phyloP scores from a whole-genome alignment of 495 filamentous ascomycete species.

The Cairneyella variabilis region DNA sequence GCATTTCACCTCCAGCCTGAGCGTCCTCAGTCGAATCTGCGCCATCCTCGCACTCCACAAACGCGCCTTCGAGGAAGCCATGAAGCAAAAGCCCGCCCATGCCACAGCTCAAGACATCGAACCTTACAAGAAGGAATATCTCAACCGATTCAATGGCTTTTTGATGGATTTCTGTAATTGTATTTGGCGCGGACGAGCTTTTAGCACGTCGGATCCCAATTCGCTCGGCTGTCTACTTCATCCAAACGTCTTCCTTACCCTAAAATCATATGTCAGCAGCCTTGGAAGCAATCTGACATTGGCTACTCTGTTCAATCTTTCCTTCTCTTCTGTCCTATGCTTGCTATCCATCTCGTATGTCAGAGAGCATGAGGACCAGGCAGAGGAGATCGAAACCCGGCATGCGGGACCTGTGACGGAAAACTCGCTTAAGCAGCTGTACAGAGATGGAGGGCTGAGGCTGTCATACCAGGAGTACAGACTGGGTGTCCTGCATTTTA shows the following conservation, averaged over 20 bases:
- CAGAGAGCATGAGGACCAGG: constrained; percentile 59
- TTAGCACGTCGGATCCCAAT: constrained; percentile 64
- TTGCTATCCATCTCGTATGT: constrained; percentile 65
- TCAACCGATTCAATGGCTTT: constrained; percentile 76
- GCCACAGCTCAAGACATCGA: constrained; percentile 17
- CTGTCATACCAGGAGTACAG: constrained; percentile 73
- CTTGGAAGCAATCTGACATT: constrained; percentile 44
- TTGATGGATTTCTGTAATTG: constrained; percentile 90
- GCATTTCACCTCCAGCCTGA: constrained; percentile 57
- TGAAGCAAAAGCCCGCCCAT: constrained; percentile 29
- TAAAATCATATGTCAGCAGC: constrained; percentile 42
- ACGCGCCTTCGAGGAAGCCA: constrained; percentile 64
- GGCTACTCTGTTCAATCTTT: constrained; percentile 61
- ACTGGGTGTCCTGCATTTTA: constrained; percentile 64
- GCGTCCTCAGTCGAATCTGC: constrained; percentile 67
- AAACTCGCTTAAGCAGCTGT: constrained; percentile 56
- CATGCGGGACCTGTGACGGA: constrained; percentile 79
- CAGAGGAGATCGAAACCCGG: constrained; percentile 42
- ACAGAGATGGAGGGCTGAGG: constrained; percentile 63
- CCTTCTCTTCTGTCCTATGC: constrained; percentile 61
- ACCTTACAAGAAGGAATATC: constrained; percentile 46
- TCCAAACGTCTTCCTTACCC: constrained; percentile 35
- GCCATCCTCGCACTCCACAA: constrained; percentile 68
- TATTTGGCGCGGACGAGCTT: constrained; percentile 74
- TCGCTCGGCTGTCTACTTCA: constrained; percentile 69